Evolutionary conservation across 2,329 filamentous ascomycete genomes (phyloP), one percentile per base, ranked within the genome.

Genomic region (Aspergillus phoenicis): DNA sequence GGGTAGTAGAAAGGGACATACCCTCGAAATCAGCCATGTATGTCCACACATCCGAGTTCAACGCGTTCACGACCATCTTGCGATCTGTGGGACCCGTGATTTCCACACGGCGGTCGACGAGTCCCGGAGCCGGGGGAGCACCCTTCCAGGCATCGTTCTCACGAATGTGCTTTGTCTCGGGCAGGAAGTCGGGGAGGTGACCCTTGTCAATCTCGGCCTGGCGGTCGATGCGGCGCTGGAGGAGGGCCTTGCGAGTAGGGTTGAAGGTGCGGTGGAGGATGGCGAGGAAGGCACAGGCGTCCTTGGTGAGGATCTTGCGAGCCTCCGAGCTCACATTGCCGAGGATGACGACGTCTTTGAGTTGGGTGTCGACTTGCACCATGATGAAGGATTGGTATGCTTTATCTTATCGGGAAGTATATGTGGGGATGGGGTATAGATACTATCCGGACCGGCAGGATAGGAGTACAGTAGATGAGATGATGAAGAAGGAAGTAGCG

Each of bases 11-110:
- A 30, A 22, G 30, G 2, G 33, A 77, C 85, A 71, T 78, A 95
- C 93, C 94, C 81, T 99, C 95, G 69, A 99, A 96, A 80, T 99
- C 95, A 52, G 95, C 95, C 95, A 99, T 99, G 74, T 98, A 99
- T 59, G 94, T 98, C 90, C 91, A 98, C 24, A 98, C 95, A 73
- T 98, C 87, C 49, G 94, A 89, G 79, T 98, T 99, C 76, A 98
- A 76, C 8, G 95, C 95, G 77, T 99, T 99, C 65, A 98, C 91
- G 52, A 98, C 93, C 95, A 99, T 99, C 86, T 98, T 99, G 69
- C 95, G 87, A 80, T 98, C 95, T 6, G 93, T 97, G 1, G 95
- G 95, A 8, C 95, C 95, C 5, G 95, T 99, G 73, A 98, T 99
- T 83, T 99, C 95, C 33, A 97, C 91, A 63, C 95, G 88, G 67